A percentile compares a stretch with the other conserved stretches of the same genome.
These are phyloP conservation scores for Spizellomyces punctatus DNA, from an alignment of 192 early-diverging fungal genomes.

Conservation along the genomic window DNA sequence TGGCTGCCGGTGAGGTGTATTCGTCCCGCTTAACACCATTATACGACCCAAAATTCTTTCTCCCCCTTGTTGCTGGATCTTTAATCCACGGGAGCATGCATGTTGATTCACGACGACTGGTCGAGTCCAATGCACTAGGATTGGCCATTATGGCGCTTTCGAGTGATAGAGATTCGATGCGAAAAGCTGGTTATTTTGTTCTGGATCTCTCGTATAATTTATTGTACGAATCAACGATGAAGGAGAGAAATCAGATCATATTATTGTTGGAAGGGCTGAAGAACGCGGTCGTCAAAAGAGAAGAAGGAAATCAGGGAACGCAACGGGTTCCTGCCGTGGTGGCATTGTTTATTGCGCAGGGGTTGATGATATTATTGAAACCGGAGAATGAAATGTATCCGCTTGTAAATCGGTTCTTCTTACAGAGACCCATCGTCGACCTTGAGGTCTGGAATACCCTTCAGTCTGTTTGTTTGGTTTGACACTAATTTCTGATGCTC, in stretches of 20 bases:
- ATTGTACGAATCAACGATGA: slow-evolving; percentile 46
- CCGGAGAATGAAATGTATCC: slow-evolving; percentile 80
- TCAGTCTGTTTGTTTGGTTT: not conserved
- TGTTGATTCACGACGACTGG: slow-evolving; percentile 62
- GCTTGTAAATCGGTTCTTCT: slow-evolving; percentile 72
- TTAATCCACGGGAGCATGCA: slow-evolving; percentile 46
- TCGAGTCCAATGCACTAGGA: slow-evolving; percentile 73
- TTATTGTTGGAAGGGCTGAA: slow-evolving; percentile 68
- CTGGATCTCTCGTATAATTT: slow-evolving; percentile 66
- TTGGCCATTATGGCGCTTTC: slow-evolving; percentile 68
- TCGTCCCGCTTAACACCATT: slow-evolving; percentile 40
- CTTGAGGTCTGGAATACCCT: slow-evolving; percentile 20
- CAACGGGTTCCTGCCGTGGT: slow-evolving; percentile 69
- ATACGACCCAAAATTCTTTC: slow-evolving; percentile 73
- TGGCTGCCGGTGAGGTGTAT: slow-evolving; percentile 19
- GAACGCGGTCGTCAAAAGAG: slow-evolving; percentile 64
- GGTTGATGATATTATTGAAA: slow-evolving; percentile 59
- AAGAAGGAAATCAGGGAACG: slow-evolving; percentile 28
- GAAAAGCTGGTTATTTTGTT: slow-evolving; percentile 67
- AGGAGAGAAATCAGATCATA: slow-evolving; percentile 73
- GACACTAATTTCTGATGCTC: not conserved
- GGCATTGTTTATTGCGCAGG: slow-evolving; percentile 69
- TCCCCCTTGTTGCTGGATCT: slow-evolving; percentile 67
- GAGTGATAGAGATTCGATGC: slow-evolving; percentile 51
- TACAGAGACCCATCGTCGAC: slow-evolving; percentile 72